Conservation (phyloP, 768 basidiomycete species). For the Lactarius sanguifluus region DNA sequence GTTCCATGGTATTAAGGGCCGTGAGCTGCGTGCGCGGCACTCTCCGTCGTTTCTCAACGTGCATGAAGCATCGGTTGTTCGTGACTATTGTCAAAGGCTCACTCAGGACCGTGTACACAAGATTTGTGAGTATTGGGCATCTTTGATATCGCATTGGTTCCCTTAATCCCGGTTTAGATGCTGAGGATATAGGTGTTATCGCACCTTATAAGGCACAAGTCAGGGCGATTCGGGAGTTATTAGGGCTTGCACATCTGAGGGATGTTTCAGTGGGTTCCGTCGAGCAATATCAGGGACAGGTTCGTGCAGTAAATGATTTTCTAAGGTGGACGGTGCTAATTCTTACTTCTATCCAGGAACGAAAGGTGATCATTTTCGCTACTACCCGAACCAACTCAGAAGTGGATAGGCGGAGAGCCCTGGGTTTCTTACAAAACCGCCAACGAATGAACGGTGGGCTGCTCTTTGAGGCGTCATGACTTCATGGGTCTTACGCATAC, state of each 20-base stretch:
- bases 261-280: constrained; percentile 40
- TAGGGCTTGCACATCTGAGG: constrained; percentile 25
- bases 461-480: neutral
- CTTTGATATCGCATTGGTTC: neutral
- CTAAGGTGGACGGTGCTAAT: neutral
- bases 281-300: constrained; percentile 46
- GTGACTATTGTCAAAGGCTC: constrained; percentile 37
- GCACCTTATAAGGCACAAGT: constrained; percentile 43
- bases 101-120: constrained; percentile 33
- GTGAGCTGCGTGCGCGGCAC: constrained; percentile 36
- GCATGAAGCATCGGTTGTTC: constrained; percentile 39
- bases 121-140: constrained; percentile 34
- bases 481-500: neutral
- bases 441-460: constrained; percentile 43
- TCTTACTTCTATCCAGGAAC: constrained; percentile 34
- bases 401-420: constrained; percentile 30
- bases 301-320: constrained; percentile 23
- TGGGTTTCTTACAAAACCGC: constrained; percentile 40
- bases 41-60: constrained; percentile 46
- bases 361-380: constrained; percentile 40
- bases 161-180: constrained; percentile 26
- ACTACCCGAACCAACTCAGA: constrained; percentile 39
- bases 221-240: constrained; percentile 34
- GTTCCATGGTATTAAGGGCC: constrained; percentile 39
- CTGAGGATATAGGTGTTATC: constrained; percentile 41